Conservation (phyloP, 768 basidiomycete genomes). For the Lactarius quietus region DNA sequence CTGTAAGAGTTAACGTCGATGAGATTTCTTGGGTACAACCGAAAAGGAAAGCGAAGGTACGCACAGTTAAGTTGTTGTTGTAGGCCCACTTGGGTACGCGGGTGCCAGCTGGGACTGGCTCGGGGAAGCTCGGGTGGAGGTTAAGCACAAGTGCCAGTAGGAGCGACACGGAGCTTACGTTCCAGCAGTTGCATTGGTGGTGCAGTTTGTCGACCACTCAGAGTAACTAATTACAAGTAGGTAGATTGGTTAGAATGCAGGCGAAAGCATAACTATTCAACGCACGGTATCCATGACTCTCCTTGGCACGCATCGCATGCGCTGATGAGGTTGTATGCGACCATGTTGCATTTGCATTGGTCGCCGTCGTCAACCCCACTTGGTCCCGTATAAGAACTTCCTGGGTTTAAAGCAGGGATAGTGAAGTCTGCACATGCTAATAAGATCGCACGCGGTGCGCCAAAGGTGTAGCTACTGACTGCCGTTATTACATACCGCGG, state of each 20-base stretch:
- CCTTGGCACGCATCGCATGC: slow-evolving; percentile 32
- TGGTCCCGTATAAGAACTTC: slow-evolving; percentile 15
- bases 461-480: slow-evolving; percentile 1
- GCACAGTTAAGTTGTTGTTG: slow-evolving; percentile 42
- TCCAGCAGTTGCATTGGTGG: neutral
- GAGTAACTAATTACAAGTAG: slow-evolving; percentile 9
- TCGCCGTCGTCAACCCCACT: neutral
- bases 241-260: neutral
- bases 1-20: neutral
- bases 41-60: slow-evolving; percentile 1
- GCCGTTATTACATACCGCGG: slow-evolving; percentile 12
- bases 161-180: slow-evolving; percentile 6
- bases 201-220: slow-evolving; percentile 15
- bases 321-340: slow-evolving; percentile 29
- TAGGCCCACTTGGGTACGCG: slow-evolving; percentile 51
- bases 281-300: slow-evolving; percentile 12
- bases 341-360: slow-evolving; percentile 30
- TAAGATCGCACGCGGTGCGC: neutral
- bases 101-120: slow-evolving; percentile 39
- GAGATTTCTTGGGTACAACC: neutral
- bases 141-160: neutral
- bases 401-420: neutral
- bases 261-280: neutral
- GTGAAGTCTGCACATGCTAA: slow-evolving; percentile 2
- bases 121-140: slow-evolving; percentile 3